phyloP scores from a whole-genome alignment of 2,329 filamentous ascomycete genomes.

The Fusarium sterilihyphosum region DNA sequence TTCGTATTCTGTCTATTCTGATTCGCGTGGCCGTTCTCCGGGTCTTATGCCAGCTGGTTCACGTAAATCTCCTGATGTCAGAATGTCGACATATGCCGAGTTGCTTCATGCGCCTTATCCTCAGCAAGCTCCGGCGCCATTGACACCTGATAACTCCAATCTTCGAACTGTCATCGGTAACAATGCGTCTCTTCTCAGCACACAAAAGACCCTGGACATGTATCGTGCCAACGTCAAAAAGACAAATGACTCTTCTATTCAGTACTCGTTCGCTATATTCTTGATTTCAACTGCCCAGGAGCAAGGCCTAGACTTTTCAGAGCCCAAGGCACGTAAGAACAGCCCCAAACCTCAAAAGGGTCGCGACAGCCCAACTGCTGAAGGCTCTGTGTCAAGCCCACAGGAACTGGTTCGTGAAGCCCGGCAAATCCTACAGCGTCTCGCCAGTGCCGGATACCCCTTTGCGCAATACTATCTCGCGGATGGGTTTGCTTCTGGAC shows the following conservation, averaged over 20 bases:
- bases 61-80: conserved; percentile 65
- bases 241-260: conserved; percentile 87
- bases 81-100: conserved; percentile 66
- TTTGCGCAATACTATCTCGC: conserved; percentile 98
- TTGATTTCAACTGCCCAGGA: conserved; percentile 91
- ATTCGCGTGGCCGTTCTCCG: conserved; percentile 72
- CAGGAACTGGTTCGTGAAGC: conserved; percentile 85
- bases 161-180: conserved; percentile 83
- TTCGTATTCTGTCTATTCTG: conserved; percentile 78
- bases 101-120: conserved; percentile 78
- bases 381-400: conserved; percentile 61
- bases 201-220: conserved; percentile 96
- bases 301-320: conserved; percentile 67
- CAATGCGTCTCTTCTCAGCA: conserved; percentile 90
- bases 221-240: conserved; percentile 98
- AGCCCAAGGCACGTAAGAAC: conserved; percentile 56
- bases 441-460: conserved; percentile 89
- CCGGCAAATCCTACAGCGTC: conserved; percentile 84
- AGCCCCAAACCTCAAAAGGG: conserved; percentile 60
- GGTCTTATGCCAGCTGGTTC: conserved; percentile 56
- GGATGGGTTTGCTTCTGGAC: conserved; percentile 91
- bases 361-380: conserved; percentile 57
- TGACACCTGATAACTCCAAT: conserved; percentile 82
- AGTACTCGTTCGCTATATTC: conserved; percentile 97
- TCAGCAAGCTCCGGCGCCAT: conserved; percentile 74